Percentiles rank a stretch among this genome's conserved stretches.
Evolutionary conservation across 192 early-diverging fungal species (phyloP).

Genomic region (Coemansia sp.): DNA sequence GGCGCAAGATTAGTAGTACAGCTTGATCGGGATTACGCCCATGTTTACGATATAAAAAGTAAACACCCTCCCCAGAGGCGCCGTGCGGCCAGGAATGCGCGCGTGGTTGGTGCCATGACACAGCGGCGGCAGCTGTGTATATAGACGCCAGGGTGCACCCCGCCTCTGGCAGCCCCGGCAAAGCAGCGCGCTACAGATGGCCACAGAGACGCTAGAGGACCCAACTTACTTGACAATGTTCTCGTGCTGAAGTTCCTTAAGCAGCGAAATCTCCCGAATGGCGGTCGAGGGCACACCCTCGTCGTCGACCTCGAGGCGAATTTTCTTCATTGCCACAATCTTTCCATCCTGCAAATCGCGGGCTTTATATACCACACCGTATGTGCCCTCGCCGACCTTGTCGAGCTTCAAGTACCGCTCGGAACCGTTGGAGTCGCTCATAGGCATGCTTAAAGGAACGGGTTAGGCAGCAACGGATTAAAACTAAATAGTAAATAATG

Average conservation of each 20-base stretch:
- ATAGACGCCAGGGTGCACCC: too few species aligned
- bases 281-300: constrained; percentile 80
- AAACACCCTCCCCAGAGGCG: too few species aligned
- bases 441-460: constrained; percentile 11
- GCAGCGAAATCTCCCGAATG: constrained; percentile 79
- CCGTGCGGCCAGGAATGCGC: too few species aligned
- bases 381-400: constrained; percentile 82
- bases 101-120: too few species aligned
- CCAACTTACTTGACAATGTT: constrained; percentile 75
- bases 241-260: constrained; percentile 80
- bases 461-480: background rate
- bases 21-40: too few species aligned
- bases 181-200: too few species aligned
- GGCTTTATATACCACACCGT: constrained; percentile 79
- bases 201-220: background rate
- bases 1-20: too few species aligned
- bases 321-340: constrained; percentile 75
- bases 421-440: constrained; percentile 16
- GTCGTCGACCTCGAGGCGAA: constrained; percentile 62
- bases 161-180: too few species aligned
- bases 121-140: too few species aligned
- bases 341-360: constrained; percentile 51
- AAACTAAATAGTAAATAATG: background rate
- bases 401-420: constrained; percentile 68
- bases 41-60: too few species aligned